These are phyloP conservation scores for Diplotaxis tenuifolia DNA, from an alignment of 345 rosid genomes.

Conservation along the genomic window DNA sequence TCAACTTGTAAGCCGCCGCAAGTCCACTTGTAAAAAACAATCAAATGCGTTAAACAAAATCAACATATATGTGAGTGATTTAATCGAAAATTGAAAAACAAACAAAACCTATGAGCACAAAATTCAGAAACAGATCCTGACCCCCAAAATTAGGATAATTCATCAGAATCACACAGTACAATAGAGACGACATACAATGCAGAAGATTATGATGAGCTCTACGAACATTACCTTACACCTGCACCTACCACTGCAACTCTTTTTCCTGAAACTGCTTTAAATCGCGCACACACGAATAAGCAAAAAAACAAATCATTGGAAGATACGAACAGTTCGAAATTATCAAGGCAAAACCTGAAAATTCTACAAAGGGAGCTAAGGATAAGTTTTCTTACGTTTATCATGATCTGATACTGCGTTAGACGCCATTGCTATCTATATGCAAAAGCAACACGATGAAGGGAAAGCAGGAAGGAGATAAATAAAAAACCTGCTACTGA, in stretches of 20 bases:
- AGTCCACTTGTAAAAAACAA: slow-evolving; percentile 57
- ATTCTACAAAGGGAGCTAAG: not conserved
- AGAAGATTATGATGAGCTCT: not conserved
- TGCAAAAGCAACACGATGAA: not conserved
- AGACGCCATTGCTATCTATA: slow-evolving; percentile 47
- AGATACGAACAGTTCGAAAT: not conserved
- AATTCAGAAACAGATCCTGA: not conserved
- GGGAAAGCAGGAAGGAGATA: not conserved
- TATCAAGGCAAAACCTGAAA: not conserved
- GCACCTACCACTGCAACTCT: slow-evolving; percentile 84
- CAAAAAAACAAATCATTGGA: not conserved
- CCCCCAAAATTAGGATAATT: not conserved
- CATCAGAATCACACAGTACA: not conserved
- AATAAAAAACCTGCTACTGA: not conserved
- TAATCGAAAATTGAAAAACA: not conserved
- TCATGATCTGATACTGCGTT: slow-evolving; percentile 25
- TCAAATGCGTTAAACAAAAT: not conserved
- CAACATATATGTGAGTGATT: slow-evolving; percentile 7
- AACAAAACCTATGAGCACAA: not conserved
- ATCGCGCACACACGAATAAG: not conserved
- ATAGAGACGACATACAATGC: slow-evolving; percentile 1
- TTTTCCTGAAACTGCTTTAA: slow-evolving; percentile 45
- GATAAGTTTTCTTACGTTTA: slow-evolving; percentile 17
- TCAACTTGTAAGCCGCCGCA: slow-evolving; percentile 91
- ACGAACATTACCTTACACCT: slow-evolving; percentile 63